These are phyloP conservation scores for Crithidia brevicula DNA, from an alignment of 208 protist genomes.

Conservation along the genomic window DNA sequence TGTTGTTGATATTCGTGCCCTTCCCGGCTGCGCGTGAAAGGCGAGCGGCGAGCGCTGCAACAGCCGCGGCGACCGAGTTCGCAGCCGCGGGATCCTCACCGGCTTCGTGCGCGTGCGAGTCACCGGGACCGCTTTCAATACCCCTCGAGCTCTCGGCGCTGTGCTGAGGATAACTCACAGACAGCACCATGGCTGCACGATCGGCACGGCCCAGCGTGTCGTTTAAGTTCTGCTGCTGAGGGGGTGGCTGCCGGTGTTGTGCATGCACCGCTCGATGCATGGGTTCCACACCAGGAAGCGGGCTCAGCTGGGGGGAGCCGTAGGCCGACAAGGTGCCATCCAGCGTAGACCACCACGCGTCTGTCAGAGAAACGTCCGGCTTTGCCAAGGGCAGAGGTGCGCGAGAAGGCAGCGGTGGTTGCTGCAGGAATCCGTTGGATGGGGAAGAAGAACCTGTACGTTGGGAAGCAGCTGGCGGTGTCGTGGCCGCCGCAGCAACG, in stretches of 20 bases:
- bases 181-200: constrained; percentile 52
- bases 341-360: constrained; percentile 36
- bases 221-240: constrained; percentile 38
- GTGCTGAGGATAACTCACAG: constrained; percentile 7
- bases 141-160: neutral
- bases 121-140: neutral
- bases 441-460: too few species aligned
- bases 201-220: constrained; percentile 48
- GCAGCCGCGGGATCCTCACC: neutral
- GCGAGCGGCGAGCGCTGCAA: neutral
- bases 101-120: neutral
- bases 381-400: neutral
- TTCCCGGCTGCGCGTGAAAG: constrained; percentile 1
- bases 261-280: neutral
- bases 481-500: neutral
- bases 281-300: too few species aligned
- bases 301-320: neutral
- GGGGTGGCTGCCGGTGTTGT: neutral
- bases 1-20: neutral
- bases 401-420: neutral
- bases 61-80: neutral
- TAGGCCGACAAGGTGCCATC: constrained; percentile 30
- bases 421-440: too few species aligned
- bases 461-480: neutral
- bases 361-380: neutral